Conservation (phyloP, 164 flowering plant genomes). For the Nelumbo lutea region DNA sequence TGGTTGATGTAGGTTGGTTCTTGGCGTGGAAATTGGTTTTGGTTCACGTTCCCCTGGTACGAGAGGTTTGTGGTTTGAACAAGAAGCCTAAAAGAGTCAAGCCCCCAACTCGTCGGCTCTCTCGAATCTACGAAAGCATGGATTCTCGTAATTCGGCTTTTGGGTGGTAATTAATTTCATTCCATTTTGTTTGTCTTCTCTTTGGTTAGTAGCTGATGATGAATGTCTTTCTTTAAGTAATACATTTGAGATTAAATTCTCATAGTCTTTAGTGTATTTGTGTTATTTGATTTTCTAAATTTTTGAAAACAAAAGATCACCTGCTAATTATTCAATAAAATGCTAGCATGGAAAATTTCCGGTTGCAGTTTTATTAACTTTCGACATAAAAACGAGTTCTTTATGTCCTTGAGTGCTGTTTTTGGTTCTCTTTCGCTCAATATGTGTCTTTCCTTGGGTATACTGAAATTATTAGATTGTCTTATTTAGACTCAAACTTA, state of each 20-base stretch:
- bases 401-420: too few species aligned
- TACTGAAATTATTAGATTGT: too few species aligned
- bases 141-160: slow-evolving; percentile 23
- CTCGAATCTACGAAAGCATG: slow-evolving; percentile 39
- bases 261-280: background rate
- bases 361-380: background rate
- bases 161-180: slow-evolving; percentile 18
- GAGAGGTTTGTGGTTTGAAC: slow-evolving; percentile 69
- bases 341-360: background rate
- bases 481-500: too few species aligned
- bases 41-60: slow-evolving; percentile 86
- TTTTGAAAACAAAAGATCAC: background rate
- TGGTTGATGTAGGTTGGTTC: slow-evolving; percentile 54
- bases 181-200: background rate
- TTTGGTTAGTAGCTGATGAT: background rate
- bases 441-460: too few species aligned
- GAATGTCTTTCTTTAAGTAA: background rate
- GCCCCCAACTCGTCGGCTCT: slow-evolving; percentile 49
- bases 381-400: background rate
- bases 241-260: background rate
- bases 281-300: background rate
- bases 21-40: slow-evolving; percentile 88
- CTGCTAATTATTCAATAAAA: background rate
- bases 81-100: slow-evolving; percentile 51
- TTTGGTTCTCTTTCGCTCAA: too few species aligned